phyloP scores from a whole-genome alignment of 2,329 filamentous ascomycete species.

The Paraconiothyrium brasiliense region DNA sequence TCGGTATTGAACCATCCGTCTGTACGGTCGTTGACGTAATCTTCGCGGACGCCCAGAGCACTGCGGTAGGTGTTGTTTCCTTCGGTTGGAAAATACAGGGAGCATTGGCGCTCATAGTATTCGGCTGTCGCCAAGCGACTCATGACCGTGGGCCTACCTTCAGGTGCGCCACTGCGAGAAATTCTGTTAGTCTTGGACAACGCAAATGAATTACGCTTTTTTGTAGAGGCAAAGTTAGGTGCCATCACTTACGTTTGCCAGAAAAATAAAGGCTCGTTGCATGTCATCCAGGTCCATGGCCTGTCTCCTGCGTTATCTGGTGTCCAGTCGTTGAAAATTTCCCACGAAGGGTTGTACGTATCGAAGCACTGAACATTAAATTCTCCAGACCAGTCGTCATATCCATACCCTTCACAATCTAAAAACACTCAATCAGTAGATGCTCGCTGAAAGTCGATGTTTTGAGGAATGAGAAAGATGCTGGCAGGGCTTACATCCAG shows the following conservation, averaged over 20 bases:
- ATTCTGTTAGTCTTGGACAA: not conserved
- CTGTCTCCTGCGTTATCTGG: not conserved
- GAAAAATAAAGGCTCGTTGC: not conserved
- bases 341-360: not conserved
- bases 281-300: not conserved
- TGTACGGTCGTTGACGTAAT: not conserved
- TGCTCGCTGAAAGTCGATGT: not conserved
- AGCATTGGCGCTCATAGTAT: not conserved
- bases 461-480: not conserved
- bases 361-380: not conserved
- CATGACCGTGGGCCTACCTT: not conserved
- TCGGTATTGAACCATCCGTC: slow-evolving; percentile 2
- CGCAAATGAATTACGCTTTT: not conserved
- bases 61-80: not conserved
- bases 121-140: not conserved
- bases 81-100: not conserved
- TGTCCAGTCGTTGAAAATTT: not conserved
- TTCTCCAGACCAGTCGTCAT: not conserved
- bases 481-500: not conserved
- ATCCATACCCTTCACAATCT: not conserved
- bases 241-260: not conserved
- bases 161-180: not conserved
- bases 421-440: not conserved
- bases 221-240: not conserved
- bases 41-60: not conserved